A percentile compares a stretch with the other conserved stretches of the same genome.
Evolutionary conservation across 345 rosid species (phyloP).

Genomic region (Acer negundo): DNA sequence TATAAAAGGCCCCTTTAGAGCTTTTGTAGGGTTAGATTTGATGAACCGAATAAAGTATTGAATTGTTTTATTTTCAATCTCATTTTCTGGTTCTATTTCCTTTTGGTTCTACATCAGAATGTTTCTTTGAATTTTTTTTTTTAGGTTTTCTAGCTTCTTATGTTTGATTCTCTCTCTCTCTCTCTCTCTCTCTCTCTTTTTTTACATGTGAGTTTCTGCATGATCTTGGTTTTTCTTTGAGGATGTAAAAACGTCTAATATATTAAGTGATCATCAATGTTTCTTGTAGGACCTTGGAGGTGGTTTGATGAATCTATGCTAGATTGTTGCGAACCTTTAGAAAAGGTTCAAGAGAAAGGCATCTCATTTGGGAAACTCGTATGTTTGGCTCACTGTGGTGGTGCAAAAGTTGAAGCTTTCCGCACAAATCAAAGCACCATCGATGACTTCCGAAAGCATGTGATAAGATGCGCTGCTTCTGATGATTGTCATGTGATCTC

Average conservation of each 20-base stretch:
- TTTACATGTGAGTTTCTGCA: neutral
- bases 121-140: no score
- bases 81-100: no score
- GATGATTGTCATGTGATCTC: constrained; percentile 81
- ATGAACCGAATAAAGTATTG: no score
- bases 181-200: neutral
- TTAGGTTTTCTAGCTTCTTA: neutral
- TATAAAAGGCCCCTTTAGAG: no score
- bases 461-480: constrained; percentile 63
- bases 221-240: constrained; percentile 12
- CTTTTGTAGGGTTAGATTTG: no score
- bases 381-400: constrained; percentile 89
- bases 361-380: constrained; percentile 89
- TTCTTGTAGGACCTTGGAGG: constrained; percentile 86
- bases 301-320: constrained; percentile 99
- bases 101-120: no score
- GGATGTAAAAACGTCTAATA: neutral
- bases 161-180: no score
- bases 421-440: constrained; percentile 75
- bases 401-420: constrained; percentile 88
- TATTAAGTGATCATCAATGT: constrained; percentile 12
- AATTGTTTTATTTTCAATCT: no score
- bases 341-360: constrained; percentile 75
- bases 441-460: constrained; percentile 69
- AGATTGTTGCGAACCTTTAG: constrained; percentile 91